Percentiles rank a stretch among this genome's conserved stretches.
phyloP scores from a whole-genome alignment of 2,329 filamentous ascomycete species.

The Periglandula ipomoeae region DNA sequence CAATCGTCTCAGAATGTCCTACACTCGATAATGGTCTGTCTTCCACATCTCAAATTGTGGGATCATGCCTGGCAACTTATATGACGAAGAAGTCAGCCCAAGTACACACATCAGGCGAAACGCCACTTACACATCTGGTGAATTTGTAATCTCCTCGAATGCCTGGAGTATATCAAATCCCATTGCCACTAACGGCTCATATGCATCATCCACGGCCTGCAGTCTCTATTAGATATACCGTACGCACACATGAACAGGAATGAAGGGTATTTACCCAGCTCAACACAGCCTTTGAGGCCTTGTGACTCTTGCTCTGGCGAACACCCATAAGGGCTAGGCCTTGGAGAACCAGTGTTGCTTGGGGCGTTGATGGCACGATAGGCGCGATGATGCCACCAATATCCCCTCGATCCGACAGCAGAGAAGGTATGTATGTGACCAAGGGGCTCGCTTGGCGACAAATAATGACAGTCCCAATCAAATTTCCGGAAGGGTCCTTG shows the following conservation, averaged over 20 bases:
- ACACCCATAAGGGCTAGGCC: slow-evolving; percentile 73
- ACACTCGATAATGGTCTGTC: too few relatives aligned
- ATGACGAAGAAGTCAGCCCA: neutral
- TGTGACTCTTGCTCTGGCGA: slow-evolving; percentile 72
- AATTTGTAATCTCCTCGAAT: slow-evolving; percentile 71
- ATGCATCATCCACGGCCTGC: slow-evolving; percentile 60
- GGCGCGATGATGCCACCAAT: slow-evolving; percentile 74
- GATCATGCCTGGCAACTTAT: neutral
- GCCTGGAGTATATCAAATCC: slow-evolving; percentile 71
- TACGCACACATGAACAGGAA: too few relatives aligned
- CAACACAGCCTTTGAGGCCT: slow-evolving; percentile 61
- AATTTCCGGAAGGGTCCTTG: slow-evolving; percentile 55
- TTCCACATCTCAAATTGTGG: neutral
- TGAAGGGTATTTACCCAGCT: slow-evolving; percentile 66
- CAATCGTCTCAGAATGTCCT: too few relatives aligned
- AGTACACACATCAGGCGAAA: neutral
- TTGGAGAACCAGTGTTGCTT: slow-evolving; percentile 62
- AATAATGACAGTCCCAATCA: slow-evolving; percentile 73
- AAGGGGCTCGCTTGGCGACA: slow-evolving; percentile 63
- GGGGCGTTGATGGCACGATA: slow-evolving; percentile 60
- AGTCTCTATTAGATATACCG: slow-evolving; percentile 11
- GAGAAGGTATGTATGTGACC: slow-evolving; percentile 58
- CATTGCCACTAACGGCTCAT: slow-evolving; percentile 67
- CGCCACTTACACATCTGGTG: slow-evolving; percentile 40
- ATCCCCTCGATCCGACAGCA: slow-evolving; percentile 49